Base-by-base conservation (phyloP, 2,329 filamentous ascomycete genomes). In the Fusarium cyanostomum region DNA sequence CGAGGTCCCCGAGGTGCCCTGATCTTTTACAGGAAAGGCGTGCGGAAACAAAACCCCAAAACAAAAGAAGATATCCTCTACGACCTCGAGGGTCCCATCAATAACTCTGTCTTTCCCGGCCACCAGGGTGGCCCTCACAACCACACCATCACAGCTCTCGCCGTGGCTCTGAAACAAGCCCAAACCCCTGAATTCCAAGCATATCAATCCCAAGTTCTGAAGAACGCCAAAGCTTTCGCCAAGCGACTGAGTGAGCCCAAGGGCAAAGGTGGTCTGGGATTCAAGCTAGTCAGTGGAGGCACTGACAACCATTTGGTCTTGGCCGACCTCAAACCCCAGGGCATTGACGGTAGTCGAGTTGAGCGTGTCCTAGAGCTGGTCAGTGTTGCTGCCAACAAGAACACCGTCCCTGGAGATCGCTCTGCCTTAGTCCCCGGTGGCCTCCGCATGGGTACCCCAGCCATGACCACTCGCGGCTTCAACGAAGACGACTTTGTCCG, bases 81-180 rank as follows among this genome's bases (percentile, higher is more conserved):
- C 80, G 89, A 97, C 73, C 89, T 99, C 37, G 95, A 98, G 78
- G 86, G 84, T 26, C 92, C 94, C 53, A 99, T 99, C 81, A 99
- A 99, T 81, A 87, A 88, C 71, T 97, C 94, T 53, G 95, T 99
- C 61, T 99, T 99, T 84, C 95, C 95, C 13, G 95, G 95, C 54
- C 95, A 99, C 80, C 95, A 99, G 78, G 95, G 95, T 75, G 95
- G 95, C 21, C 95, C 95, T 51, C 95, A 99, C 81, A 99, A 99
- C 82, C 95, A 99, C 83, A 99, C 95, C 70, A 99, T 99, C 77
- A 96, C 95, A 31, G 95, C 95, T 39, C 84, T 99, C 26, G 89
- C 95, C 16, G 95, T 99, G 44, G 95, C 95, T 11, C 85, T 99
- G 58, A 96, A 97, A 81, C 95, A 99, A 80, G 92, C 92, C 4